Percentiles rank a stretch among this genome's conserved stretches.
Conservation (phyloP, 2,329 filamentous ascomycete species). For the Zymoseptoria pseudotritici region DNA sequence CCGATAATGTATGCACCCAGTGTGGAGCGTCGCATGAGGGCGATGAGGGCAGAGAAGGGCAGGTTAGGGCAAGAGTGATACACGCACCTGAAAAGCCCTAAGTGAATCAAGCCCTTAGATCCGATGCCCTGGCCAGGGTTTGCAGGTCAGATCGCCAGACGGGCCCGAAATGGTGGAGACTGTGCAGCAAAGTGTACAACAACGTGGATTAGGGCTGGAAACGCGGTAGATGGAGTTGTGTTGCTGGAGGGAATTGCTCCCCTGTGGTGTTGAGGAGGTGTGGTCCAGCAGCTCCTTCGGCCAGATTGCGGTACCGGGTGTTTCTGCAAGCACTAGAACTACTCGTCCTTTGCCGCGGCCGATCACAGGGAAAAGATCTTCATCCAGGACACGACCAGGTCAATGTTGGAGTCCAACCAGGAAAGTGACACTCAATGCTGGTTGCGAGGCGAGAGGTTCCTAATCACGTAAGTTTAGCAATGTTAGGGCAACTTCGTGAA, state of each 20-base stretch:
- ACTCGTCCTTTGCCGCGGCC: too few species aligned
- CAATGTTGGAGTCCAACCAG: too few species aligned
- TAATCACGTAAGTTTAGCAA: too few species aligned
- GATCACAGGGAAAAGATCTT: too few species aligned
- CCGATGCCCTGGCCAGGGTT: background rate
- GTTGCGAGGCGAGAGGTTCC: too few species aligned
- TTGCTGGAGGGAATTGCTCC: background rate
- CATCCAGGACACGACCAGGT: too few species aligned
- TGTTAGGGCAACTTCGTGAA: too few species aligned
- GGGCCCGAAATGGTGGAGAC: background rate
- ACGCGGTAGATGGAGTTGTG: background rate
- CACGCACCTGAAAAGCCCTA: background rate
- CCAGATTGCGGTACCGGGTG: too few species aligned
- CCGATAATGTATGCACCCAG: background rate
- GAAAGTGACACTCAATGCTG: too few species aligned
- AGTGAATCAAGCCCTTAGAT: background rate
- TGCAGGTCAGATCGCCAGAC: background rate
- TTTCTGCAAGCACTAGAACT: too few species aligned
- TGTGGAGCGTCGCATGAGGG: background rate
- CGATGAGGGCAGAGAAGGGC: background rate
- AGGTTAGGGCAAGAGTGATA: background rate
- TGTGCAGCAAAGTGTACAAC: background rate
- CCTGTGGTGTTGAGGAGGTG: background rate
- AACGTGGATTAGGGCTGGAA: background rate
- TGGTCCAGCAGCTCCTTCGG: too few species aligned